These are phyloP conservation scores for Nepenthes gracilis DNA, from an alignment of 148 eudicot genomes.

Conservation along the genomic window DNA sequence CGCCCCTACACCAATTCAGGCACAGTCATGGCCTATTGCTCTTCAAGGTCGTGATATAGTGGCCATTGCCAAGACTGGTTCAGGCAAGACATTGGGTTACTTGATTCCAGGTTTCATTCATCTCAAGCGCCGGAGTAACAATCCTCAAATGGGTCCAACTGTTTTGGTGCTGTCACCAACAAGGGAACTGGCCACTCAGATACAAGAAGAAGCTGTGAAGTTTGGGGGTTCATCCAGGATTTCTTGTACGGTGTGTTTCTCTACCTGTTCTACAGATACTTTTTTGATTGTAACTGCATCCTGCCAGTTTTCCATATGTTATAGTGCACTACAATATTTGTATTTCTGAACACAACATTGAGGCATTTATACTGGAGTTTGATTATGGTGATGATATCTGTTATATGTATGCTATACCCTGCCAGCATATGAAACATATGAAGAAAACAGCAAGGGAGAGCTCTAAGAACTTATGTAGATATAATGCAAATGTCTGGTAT, in stretches of 20 bases:
- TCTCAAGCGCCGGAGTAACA: slow-evolving; percentile 50
- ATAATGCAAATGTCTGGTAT: too few relatives aligned
- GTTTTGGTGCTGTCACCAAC: slow-evolving; percentile 91
- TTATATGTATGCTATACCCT: too few relatives aligned
- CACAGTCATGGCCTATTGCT: slow-evolving; percentile 94
- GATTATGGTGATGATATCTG: too few relatives aligned
- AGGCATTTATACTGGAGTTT: too few relatives aligned
- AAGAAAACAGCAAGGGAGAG: too few relatives aligned
- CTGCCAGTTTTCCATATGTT: too few relatives aligned
- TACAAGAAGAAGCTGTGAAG: slow-evolving; percentile 87
- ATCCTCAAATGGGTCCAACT: slow-evolving; percentile 71
- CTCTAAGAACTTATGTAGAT: too few relatives aligned
- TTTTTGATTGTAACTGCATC: too few relatives aligned
- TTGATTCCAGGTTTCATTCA: slow-evolving; percentile 80
- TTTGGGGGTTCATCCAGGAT: slow-evolving; percentile 70
- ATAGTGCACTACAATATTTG: too few relatives aligned
- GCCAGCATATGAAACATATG: too few relatives aligned
- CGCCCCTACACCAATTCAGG: slow-evolving; percentile 86
- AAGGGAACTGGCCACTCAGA: slow-evolving; percentile 94
- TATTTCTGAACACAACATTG: too few relatives aligned
- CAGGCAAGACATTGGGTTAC: slow-evolving; percentile 91
- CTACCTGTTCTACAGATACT: neutral
- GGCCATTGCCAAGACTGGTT: slow-evolving; percentile 89
- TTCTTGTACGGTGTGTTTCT: slow-evolving; percentile 48
- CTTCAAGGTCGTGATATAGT: slow-evolving; percentile 74